Percentiles rank a stretch among this genome's conserved stretches.
Evolutionary conservation across 2,329 filamentous ascomycete species (phyloP).

Genomic region (Ophiognomonia clavigignenti-juglandacearum): DNA sequence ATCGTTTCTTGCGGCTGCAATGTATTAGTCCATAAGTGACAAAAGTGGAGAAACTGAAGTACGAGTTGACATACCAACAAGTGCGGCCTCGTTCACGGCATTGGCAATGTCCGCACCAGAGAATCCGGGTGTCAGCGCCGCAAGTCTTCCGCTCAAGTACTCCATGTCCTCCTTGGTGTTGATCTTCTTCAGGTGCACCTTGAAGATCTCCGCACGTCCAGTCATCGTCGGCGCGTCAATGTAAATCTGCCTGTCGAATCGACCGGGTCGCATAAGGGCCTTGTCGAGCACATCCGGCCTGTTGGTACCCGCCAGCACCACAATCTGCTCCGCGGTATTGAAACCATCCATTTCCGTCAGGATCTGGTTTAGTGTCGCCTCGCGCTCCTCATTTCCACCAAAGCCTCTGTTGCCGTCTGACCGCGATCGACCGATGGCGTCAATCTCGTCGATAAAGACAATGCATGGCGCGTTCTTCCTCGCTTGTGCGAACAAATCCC

Average conservation of each 20-base stretch:
- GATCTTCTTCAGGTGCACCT: conserved; percentile 90
- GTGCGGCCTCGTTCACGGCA: conserved; percentile 93
- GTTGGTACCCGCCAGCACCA: conserved; percentile 95
- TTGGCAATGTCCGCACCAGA: conserved; percentile 98
- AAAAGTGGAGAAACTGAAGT: too few relatives aligned
- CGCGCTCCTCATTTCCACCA: conserved; percentile 93
- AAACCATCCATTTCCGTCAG: conserved; percentile 99
- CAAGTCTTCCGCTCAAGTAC: conserved; percentile 79
- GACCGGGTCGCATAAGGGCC: conserved; percentile 91
- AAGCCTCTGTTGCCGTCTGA: conserved; percentile 67
- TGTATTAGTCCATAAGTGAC: conserved; percentile 1
- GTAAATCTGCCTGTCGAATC: conserved; percentile 93
- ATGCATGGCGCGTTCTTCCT: conserved; percentile 97
- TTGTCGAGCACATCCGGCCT: conserved; percentile 91
- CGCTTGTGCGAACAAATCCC: conserved; percentile 90
- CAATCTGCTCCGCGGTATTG: conserved; percentile 93
- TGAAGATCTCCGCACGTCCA: conserved; percentile 92
- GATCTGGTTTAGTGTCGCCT: conserved; percentile 96
- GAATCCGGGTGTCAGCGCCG: conserved; percentile 92
- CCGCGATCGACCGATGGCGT: conserved; percentile 90
- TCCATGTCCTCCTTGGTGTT: conserved; percentile 88
- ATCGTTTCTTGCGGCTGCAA: conserved; percentile 72
- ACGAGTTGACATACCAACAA: conserved; percentile 69
- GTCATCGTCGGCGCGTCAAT: conserved; percentile 97
- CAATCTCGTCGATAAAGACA: conserved; percentile 99